Conservation (phyloP, 2,329 filamentous ascomycete species). For the Pyrenophora seminiperda region DNA sequence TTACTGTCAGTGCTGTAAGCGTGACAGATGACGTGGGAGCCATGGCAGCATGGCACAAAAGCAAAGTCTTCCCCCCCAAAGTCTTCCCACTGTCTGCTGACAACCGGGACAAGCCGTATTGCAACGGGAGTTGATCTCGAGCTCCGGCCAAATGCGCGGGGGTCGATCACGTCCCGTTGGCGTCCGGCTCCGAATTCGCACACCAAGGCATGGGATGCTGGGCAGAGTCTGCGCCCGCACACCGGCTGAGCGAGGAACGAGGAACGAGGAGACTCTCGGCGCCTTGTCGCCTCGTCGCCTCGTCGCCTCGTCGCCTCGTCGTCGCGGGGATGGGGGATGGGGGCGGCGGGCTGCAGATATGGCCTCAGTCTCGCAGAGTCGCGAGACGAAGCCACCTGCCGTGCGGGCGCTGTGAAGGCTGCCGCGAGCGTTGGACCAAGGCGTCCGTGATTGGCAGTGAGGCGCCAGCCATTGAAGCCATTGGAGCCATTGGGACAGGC, state of each 20-base stretch:
- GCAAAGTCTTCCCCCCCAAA: constrained; percentile 2
- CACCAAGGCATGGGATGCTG: constrained; percentile 11
- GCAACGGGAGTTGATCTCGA: background rate
- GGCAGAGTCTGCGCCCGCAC: constrained; percentile 13
- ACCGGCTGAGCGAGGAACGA: constrained; percentile 14
- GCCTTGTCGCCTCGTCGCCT: constrained; percentile 5
- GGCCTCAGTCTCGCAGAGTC: constrained; percentile 8
- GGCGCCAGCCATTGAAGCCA: constrained; percentile 21
- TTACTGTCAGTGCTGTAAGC: too few relatives aligned
- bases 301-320: too few relatives aligned
- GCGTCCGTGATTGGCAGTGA: constrained; percentile 13
- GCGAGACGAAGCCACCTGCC: constrained; percentile 12
- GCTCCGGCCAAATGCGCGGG: constrained; percentile 18
- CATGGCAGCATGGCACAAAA: background rate
- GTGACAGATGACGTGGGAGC: constrained; percentile 22
- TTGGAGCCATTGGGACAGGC: constrained; percentile 14
- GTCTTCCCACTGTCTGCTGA: constrained; percentile 24
- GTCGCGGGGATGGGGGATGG: too few relatives aligned
- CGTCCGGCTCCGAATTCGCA: constrained; percentile 13
- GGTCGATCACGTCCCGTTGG: constrained; percentile 25
- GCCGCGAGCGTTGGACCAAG: constrained; percentile 29
- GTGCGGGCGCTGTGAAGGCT: constrained; percentile 12
- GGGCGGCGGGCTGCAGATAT: background rate
- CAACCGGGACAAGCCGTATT: constrained; percentile 20
- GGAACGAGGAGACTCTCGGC: too few relatives aligned